phyloP scores from a whole-genome alignment of 2,329 filamentous ascomycete genomes.

The Talaromyces sp. region DNA sequence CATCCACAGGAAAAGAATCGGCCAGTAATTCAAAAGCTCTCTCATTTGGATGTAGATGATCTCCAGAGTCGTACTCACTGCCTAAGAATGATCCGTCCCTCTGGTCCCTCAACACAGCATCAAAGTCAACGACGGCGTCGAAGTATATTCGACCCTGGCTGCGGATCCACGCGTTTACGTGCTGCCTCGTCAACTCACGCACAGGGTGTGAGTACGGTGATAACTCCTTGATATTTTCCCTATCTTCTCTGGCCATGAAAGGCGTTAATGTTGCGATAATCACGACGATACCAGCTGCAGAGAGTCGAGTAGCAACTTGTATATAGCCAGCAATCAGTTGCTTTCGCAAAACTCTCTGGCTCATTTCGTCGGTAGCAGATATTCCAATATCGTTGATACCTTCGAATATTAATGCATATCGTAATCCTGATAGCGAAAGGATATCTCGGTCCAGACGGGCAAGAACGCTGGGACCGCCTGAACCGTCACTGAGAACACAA shows the following conservation, averaged over 20 bases:
- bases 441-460: constrained; percentile 63
- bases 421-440: constrained; percentile 54
- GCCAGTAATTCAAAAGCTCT: constrained; percentile 59
- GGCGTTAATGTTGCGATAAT: constrained; percentile 66
- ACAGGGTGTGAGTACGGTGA: constrained; percentile 55
- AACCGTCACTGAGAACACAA: constrained; percentile 57
- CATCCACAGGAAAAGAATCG: constrained; percentile 53
- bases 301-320: constrained; percentile 55
- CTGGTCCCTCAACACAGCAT: constrained; percentile 53
- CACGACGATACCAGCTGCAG: constrained; percentile 52
- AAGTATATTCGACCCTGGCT: constrained; percentile 49
- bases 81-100: constrained; percentile 49
- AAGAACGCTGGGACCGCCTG: constrained; percentile 57
- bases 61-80: constrained; percentile 55
- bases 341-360: constrained; percentile 49
- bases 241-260: constrained; percentile 44
- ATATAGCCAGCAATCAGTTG: constrained; percentile 55
- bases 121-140: constrained; percentile 62
- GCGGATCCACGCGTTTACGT: constrained; percentile 61
- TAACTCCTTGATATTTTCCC: constrained; percentile 25
- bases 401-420: constrained; percentile 63
- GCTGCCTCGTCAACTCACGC: constrained; percentile 55
- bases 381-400: constrained; percentile 67
- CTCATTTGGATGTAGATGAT: constrained; percentile 62
- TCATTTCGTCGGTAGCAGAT: constrained; percentile 41